Base-by-base conservation (phyloP, 768 basidiomycete species). In the Xanthoconium purpureum region DNA sequence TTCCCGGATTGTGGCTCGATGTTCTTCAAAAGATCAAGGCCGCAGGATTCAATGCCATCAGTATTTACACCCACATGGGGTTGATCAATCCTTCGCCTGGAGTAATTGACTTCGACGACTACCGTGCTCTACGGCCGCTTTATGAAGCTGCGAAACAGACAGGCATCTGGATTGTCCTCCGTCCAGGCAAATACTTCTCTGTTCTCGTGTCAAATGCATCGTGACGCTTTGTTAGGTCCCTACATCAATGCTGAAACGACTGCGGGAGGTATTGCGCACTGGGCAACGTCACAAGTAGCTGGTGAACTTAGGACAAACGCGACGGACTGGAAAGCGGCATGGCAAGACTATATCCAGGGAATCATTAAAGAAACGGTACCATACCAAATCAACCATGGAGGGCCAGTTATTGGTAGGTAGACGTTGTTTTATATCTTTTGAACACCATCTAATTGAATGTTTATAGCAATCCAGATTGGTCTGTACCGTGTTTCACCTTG, bases 171-270 rank as follows among this genome's bases (percentile, higher is more conserved):
- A 77, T 94, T 48, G 82, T 91, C 42, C 75, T 92, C 49, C 82
- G 91, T 37, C 91, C 91, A 55, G 91, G 91, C 78, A 68, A 56
- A 71, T 70, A n/a, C 6, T 9, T 20, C 15, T n/a, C 17, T 24
- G 30, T 49, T 13, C 33, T 35, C 17, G 15, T 33, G 28, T 47
- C n/a, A 28, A 35, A 47, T 43, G 8, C 1, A 13, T 48, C 15
- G 5, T 59, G 28, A 66, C 47, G n/a, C 33, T 38, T 63, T 32
- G 42, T 36, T 36, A 69, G 68, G 68, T 24, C 68, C 68, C 6
- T 69, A 90, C 62, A 90, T 91, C 73, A 91, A 91, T 61, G 88
- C 88, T 5, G 89, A 91, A 67, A 89, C 88, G 0, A 84, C 85
- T 13, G 91, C 88, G 1, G 90, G 90, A 28, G 90, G 90, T 11